Percentiles rank a stretch among this genome's conserved stretches.
phyloP scores from a whole-genome alignment of 202 grass and related monocot genomes.

The Brachypodium distachyon region DNA sequence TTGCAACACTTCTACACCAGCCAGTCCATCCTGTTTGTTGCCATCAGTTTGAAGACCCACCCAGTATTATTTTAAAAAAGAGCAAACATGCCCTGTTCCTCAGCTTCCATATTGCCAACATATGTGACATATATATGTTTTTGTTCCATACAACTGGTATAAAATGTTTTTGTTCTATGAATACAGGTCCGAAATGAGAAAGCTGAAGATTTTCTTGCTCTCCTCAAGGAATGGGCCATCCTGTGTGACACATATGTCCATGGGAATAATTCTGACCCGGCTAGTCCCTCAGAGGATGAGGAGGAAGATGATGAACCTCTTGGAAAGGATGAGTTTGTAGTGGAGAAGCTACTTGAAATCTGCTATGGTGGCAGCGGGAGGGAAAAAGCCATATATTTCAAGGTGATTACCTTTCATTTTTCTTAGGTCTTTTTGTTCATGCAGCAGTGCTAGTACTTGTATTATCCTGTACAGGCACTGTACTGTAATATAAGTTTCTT shows the following conservation, averaged over 20 bases:
- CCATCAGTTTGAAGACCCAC: no score
- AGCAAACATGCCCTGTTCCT: no score
- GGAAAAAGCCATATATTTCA: slow-evolving; percentile 41
- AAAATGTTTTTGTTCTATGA: neutral
- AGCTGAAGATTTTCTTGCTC: slow-evolving; percentile 58
- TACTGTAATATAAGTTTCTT: neutral
- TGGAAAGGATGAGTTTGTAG: slow-evolving; percentile 43
- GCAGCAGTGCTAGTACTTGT: neutral
- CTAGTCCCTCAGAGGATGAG: slow-evolving; percentile 5
- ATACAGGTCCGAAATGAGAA: slow-evolving; percentile 84
- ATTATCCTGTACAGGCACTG: neutral
- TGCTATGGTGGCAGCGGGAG: slow-evolving; percentile 56
- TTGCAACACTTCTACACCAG: no score
- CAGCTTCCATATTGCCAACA: no score
- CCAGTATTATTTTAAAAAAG: no score
- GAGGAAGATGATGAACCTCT: neutral
- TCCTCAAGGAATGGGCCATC: slow-evolving; percentile 53
- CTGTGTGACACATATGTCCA: slow-evolving; percentile 34
- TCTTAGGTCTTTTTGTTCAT: neutral
- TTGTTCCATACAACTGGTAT: neutral
- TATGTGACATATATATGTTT: no score
- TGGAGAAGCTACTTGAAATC: slow-evolving; percentile 50
- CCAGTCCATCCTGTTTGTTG: no score
- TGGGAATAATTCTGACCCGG: neutral
- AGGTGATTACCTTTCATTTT: slow-evolving; percentile 28